Base-by-base conservation (phyloP, 768 basidiomycete species). In the Austroboletus festivus region DNA sequence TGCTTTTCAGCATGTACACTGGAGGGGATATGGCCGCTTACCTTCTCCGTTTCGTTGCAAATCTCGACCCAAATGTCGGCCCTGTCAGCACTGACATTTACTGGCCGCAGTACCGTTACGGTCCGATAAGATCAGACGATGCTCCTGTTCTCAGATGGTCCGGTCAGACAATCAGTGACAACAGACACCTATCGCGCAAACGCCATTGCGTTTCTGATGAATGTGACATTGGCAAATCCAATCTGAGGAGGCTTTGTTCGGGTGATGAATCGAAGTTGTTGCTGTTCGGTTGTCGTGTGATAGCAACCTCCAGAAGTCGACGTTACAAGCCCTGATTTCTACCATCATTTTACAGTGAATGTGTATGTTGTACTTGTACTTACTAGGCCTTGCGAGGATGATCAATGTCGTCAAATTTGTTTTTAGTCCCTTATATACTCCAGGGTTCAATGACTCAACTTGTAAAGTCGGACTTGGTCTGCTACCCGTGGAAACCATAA, bases 111-210 rank as follows among this genome's bases (percentile, higher is more conserved):
- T 80, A 78, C 12, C 13, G 15, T 15, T 33, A 33, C 40, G 68
- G 47, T 20, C 21, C 64, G 8, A 53, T 61, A 38, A 0, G 54
- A 64, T 15, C 70, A 71, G 11, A 62, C 65, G 40, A 58, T 76
- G 44, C 57, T 75, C 44, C 75, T 70, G 0, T 73, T 78, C 52
- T 52, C 66, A 22, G 74, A 73, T 38, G 70, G 67, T 1, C 45
- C 63, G 6, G 51, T 64, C 23, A 55, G 67, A 3, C 64, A 70
- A 43, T 55, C 43, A 0, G 62, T 78, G 34, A 72, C 70, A 5
- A 58, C 68, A 39, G 76, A 81, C 52, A 78, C 71, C 10, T 78
- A 66, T 61, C 67, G 78, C 38, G 48, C 55, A 20, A 68, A 68
- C 2, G 70, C 63, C 30, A 75, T 78, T 35, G 49, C 60, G 19